Base-by-base conservation (phyloP, 805 yeast species). In the Myxozyma nipponensis region DNA sequence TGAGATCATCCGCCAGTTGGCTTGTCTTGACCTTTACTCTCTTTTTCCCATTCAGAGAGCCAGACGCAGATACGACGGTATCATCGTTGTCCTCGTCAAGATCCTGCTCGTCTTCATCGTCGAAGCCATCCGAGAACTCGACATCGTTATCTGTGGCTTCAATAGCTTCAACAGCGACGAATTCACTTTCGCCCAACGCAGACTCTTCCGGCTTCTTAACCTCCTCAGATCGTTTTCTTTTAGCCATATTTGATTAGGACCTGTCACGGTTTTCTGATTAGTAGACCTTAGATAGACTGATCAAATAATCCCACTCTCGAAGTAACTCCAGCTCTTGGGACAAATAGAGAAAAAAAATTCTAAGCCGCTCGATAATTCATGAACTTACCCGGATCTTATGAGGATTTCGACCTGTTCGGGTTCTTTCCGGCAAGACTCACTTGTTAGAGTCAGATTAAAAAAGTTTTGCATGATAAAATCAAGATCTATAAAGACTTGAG, bases 1-100 rank as follows among this genome's bases (percentile, higher is more conserved):
- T 96, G 41, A 91, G 81, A 51, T 93, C 96, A 60, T 87, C 90
- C 5, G 62, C 61, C 3, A 53, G 41, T 21, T 50, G 57, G 22
- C 47, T 45, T 15, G 54, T 44, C 30, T 25, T 22, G 18, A 39
- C 36, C n/a, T 45, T 45, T 22, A 39, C 26, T 26, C 23, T 34
- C 32, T 40, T 32, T 22, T 39, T 36, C 6, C 36, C 42, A 5
- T 39, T 10, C n/a, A 9, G 13, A 9, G 19, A 9, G 13, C 15
- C 40, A 37, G 40, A 7, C 7, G 7, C 23, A 9, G 7, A 13
- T 2, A 9, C 19, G 23, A 5, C 26, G n/a, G 32, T 39, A 38
- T 28, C 39, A 39, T 19, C 38, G 22, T 6, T n/a, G 19, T 21
- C 39, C 5, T n/a, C 6, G 9, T 35, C 38, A 7, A n/a, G n/a